A percentile compares a stretch with the other conserved stretches of the same genome.
Conservation (phyloP, 2,329 filamentous ascomycete species). For the Verticillium nubilum region DNA sequence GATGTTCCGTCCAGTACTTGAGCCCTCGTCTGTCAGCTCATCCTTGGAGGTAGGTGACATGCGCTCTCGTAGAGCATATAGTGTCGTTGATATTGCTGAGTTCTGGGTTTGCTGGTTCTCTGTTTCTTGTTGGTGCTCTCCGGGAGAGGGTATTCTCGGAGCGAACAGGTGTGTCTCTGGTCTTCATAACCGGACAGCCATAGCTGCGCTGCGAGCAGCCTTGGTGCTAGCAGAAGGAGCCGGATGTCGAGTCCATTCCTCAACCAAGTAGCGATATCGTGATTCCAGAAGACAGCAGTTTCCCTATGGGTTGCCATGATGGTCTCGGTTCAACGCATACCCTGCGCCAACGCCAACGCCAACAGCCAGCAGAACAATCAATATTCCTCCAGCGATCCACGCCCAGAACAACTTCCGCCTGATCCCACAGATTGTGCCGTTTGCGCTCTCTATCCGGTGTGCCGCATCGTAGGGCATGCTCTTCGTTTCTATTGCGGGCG, state of each 20-base stretch:
- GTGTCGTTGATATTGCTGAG: too few species aligned
- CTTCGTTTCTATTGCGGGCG: background rate
- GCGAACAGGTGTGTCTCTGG: too few species aligned
- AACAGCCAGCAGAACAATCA: background rate
- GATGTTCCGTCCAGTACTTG: background rate
- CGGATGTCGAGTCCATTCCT: background rate
- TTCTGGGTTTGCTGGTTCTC: too few species aligned
- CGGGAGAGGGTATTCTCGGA: too few species aligned
- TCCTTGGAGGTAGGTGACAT: too few species aligned
- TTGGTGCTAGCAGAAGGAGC: too few species aligned
- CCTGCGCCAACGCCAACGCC: conserved; percentile 1
- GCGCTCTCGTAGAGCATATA: too few species aligned
- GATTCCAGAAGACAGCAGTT: background rate
- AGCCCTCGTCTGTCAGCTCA: too few species aligned
- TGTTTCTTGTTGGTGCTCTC: too few species aligned
- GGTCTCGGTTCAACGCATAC: background rate
- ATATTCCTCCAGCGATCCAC: background rate
- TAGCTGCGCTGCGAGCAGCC: too few species aligned
- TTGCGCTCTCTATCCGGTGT: background rate
- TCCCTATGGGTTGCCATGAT: background rate
- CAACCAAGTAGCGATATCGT: background rate
- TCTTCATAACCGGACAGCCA: too few species aligned
- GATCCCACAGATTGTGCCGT: conserved; percentile 1
- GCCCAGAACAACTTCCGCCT: conserved; percentile 1
- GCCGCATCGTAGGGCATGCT: background rate